Evolutionary conservation across 306 rosid genomes (phyloP).

Genomic region (Trifolium pratense): DNA sequence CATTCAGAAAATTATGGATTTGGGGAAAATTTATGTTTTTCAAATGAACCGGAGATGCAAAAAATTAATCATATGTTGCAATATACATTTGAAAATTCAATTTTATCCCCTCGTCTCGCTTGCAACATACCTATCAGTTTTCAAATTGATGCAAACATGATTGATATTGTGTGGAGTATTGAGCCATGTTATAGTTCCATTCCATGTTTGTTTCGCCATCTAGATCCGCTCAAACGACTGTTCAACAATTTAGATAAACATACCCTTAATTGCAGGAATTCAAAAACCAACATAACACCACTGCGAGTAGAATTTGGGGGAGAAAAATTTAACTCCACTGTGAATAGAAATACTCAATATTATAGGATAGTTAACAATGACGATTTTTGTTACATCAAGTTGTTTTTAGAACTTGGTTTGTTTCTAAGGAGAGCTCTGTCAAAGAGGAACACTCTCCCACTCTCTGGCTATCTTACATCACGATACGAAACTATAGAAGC

Average conservation of each 20-base stretch:
- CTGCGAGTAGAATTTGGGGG: constrained; percentile 24
- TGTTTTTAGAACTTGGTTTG: background rate
- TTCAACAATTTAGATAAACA: background rate
- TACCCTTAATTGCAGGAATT: constrained; percentile 15
- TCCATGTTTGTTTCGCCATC: background rate
- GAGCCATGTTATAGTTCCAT: background rate
- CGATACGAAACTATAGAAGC: background rate
- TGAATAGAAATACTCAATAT: background rate
- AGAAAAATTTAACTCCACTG: background rate
- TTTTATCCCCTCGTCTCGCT: background rate
- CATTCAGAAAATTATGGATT: too few species aligned
- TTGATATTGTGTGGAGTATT: background rate
- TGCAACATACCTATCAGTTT: background rate
- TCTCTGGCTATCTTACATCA: background rate
- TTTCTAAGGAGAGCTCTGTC: background rate
- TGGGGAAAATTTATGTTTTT: too few species aligned
- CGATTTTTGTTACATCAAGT: background rate
- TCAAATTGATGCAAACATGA: background rate
- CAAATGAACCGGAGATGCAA: too few species aligned
- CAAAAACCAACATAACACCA: constrained; percentile 20
- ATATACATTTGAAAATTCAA: background rate
- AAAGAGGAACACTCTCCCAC: background rate
- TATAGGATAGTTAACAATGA: background rate
- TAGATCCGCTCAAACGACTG: background rate
- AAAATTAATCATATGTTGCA: background rate